Evolutionary conservation across 495 filamentous ascomycete species (phyloP).

Genomic region (Pyronema omphalodes): DNA sequence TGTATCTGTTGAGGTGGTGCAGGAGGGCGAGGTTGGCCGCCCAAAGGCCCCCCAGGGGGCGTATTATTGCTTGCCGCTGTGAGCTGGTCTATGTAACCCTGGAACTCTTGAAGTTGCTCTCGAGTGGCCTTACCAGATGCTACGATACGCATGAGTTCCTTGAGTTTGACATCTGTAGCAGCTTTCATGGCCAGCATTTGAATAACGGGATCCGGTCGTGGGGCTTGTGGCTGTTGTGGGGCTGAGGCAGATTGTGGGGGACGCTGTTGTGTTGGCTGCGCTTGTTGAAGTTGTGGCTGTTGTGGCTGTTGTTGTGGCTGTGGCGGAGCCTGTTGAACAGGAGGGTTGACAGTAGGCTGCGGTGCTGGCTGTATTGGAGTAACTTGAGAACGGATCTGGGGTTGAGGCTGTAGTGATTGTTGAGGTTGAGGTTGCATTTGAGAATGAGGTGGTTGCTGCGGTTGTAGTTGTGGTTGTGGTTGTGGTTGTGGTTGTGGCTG

Average conservation of each 20-base stretch:
- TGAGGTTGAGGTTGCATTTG: not conserved
- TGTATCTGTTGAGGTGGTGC: slow-evolving; percentile 7
- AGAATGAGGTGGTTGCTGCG: no score
- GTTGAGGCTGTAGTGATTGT: not conserved
- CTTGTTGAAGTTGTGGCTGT: slow-evolving; percentile 19
- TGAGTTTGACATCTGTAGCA: slow-evolving; percentile 68
- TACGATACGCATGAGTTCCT: slow-evolving; percentile 89
- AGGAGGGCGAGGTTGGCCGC: not conserved
- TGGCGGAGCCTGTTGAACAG: slow-evolving; percentile 32
- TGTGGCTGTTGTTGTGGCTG: slow-evolving; percentile 26
- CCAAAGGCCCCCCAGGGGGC: slow-evolving; percentile 3
- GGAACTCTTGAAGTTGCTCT: slow-evolving; percentile 70
- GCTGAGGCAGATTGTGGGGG: slow-evolving; percentile 19
- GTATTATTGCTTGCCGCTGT: slow-evolving; percentile 13
- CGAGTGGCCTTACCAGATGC: slow-evolving; percentile 67
- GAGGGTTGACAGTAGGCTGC: not conserved
- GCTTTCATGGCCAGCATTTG: slow-evolving; percentile 78
- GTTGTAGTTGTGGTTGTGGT: not conserved
- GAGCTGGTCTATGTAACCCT: slow-evolving; percentile 80
- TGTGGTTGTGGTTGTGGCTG: not conserved
- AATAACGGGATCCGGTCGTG: slow-evolving; percentile 74
- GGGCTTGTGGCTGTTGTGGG: slow-evolving; percentile 14
- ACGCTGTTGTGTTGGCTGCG: slow-evolving; percentile 2
- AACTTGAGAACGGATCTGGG: not conserved
- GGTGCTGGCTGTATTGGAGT: not conserved